phyloP scores from a whole-genome alignment of 805 yeast genomes.

The Candida pseudoglaebosa region DNA sequence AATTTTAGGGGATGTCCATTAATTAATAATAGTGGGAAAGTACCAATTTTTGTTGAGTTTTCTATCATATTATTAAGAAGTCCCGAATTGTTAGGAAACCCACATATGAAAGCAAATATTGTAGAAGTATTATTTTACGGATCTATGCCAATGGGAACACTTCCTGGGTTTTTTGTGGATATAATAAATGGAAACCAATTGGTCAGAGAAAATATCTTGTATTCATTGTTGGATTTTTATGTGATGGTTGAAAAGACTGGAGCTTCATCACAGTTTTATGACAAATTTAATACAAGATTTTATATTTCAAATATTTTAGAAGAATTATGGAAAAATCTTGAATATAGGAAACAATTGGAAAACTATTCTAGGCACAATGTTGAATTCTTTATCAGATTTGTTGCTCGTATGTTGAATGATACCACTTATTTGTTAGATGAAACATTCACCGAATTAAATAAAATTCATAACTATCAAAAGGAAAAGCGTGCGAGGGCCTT shows the following conservation, averaged over 20 bases:
- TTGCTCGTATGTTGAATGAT: constrained; percentile 93
- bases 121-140: constrained; percentile 81
- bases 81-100: constrained; percentile 83
- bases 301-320: constrained; percentile 81
- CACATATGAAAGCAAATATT: constrained; percentile 83
- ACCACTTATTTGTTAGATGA: constrained; percentile 90
- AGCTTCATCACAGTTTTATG: constrained; percentile 90
- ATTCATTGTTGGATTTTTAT: constrained; percentile 83
- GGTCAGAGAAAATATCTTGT: constrained; percentile 64
- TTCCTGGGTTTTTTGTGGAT: constrained; percentile 71
- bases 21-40: constrained; percentile 47
- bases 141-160: constrained; percentile 47
- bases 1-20: constrained; percentile 56
- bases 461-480: constrained; percentile 70
- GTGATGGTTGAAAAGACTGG: constrained; percentile 97
- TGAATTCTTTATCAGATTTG: constrained; percentile 85
- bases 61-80: constrained; percentile 73
- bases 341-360: constrained; percentile 65
- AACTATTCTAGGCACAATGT: constrained; percentile 63
- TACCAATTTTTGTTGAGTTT: constrained; percentile 62
- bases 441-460: constrained; percentile 71
- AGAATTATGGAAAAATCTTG: constrained; percentile 72
- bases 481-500: constrained; percentile 53
- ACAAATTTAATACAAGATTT: constrained; percentile 87
- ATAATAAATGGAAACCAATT: constrained; percentile 61